Conservation (phyloP, 2,329 filamentous ascomycete species). For the Aspergillus neotritici region DNA sequence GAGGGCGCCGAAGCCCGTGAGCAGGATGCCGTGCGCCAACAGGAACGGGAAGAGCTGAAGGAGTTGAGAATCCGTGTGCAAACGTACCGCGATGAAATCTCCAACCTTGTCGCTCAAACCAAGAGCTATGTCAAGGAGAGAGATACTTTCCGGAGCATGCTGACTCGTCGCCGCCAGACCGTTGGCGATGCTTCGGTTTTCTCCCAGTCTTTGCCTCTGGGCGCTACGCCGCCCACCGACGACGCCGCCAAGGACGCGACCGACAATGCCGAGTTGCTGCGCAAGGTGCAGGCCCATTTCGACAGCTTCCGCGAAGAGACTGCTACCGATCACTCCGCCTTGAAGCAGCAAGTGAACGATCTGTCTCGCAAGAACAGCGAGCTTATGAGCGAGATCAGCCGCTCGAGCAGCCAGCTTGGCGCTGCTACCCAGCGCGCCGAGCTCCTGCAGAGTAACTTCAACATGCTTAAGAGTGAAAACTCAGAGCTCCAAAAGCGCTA, state of each 20-base stretch:
- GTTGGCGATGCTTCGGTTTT: constrained; percentile 58
- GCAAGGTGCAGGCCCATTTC: constrained; percentile 83
- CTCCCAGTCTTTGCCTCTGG: constrained; percentile 62
- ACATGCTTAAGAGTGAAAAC: constrained; percentile 78
- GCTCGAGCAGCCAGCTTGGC: constrained; percentile 71
- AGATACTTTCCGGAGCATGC: constrained; percentile 94
- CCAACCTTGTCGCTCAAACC: constrained; percentile 72
- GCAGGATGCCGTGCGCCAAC: constrained; percentile 50
- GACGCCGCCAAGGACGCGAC: constrained; percentile 50
- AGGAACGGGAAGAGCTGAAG: constrained; percentile 64
- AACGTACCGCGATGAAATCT: constrained; percentile 77
- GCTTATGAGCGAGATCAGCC: constrained; percentile 75
- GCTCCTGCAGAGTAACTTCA: constrained; percentile 83
- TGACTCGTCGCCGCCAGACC: constrained; percentile 68
- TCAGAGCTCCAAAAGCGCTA: constrained; percentile 77
- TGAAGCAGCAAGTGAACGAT: constrained; percentile 78
- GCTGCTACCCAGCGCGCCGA: constrained; percentile 79
- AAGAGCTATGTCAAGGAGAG: constrained; percentile 93
- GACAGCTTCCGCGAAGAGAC: constrained; percentile 86
- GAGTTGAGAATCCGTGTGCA: constrained; percentile 66
- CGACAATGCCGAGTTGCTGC: constrained; percentile 70
- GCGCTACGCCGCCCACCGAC: constrained; percentile 41
- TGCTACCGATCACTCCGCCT: constrained; percentile 68
- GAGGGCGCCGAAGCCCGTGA: constrained; percentile 80
- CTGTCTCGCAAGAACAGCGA: constrained; percentile 76